Evolutionary conservation across 768 basidiomycete genomes (phyloP).

Genomic region (Calocybe indica): DNA sequence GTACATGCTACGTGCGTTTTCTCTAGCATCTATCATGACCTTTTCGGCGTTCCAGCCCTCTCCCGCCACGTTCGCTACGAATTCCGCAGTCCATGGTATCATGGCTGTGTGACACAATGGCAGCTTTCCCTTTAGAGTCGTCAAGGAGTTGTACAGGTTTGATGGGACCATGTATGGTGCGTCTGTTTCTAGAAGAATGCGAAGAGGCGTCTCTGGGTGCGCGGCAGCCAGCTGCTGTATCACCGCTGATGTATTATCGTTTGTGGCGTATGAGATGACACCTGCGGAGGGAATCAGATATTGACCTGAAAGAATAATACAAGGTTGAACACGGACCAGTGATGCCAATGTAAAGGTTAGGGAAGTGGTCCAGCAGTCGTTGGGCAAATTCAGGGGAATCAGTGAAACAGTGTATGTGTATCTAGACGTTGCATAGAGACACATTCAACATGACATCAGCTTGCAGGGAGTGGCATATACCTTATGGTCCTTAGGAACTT

Average conservation of each 20-base stretch:
- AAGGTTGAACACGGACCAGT: slow-evolving; percentile 41
- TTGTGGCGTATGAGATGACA: slow-evolving; percentile 76
- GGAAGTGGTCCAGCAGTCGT: slow-evolving; percentile 68
- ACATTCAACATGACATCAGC: background rate
- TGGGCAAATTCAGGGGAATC: slow-evolving; percentile 72
- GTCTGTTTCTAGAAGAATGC: slow-evolving; percentile 76
- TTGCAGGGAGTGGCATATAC: slow-evolving; percentile 22
- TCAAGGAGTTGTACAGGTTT: slow-evolving; percentile 58
- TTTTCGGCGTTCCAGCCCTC: slow-evolving; percentile 45
- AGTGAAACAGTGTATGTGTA: slow-evolving; percentile 88
- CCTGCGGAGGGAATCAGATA: slow-evolving; percentile 29
- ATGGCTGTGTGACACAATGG: slow-evolving; percentile 75
- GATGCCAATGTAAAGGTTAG: slow-evolving; percentile 79
- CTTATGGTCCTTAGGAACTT: slow-evolving; percentile 66
- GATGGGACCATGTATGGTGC: slow-evolving; percentile 84
- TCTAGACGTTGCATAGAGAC: slow-evolving; percentile 28
- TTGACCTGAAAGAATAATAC: background rate
- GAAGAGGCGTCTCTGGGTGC: slow-evolving; percentile 21
- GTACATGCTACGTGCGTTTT: slow-evolving; percentile 62
- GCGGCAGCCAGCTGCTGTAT: slow-evolving; percentile 45
- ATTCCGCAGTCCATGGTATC: slow-evolving; percentile 83
- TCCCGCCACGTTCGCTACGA: slow-evolving; percentile 46
- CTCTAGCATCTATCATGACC: slow-evolving; percentile 56
- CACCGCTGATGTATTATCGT: slow-evolving; percentile 62
- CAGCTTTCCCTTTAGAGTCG: slow-evolving; percentile 49